These are phyloP conservation scores for Candida incommunis DNA, from an alignment of 805 yeast species.

Conservation along the genomic window DNA sequence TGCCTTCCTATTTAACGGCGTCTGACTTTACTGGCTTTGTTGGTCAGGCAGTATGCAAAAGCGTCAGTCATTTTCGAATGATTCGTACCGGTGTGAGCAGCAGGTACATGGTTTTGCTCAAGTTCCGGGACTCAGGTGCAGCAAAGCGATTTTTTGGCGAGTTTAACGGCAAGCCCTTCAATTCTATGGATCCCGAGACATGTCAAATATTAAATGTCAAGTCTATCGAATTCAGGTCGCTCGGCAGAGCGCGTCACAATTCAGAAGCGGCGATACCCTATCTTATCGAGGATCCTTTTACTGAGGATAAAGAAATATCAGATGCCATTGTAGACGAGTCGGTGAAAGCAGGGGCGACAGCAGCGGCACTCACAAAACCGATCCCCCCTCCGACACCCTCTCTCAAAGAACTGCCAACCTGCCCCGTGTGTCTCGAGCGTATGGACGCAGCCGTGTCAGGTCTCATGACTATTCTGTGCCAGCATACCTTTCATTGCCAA, in stretches of 20 bases:
- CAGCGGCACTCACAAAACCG: constrained; percentile 5
- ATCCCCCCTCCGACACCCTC: constrained; percentile 15
- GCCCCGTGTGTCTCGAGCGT: constrained; percentile 85
- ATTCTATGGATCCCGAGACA: constrained; percentile 76
- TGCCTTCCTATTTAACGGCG: constrained; percentile 78
- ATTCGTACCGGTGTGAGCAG: constrained; percentile 50
- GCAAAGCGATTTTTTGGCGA: constrained; percentile 53
- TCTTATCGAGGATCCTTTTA: constrained; percentile 60
- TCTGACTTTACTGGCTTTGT: constrained; percentile 72
- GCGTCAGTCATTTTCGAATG: constrained; percentile 59
- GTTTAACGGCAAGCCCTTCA: constrained; percentile 63
- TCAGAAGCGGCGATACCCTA: constrained; percentile 41
- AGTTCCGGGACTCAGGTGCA: constrained; percentile 40
- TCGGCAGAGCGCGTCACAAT: constrained; percentile 5
- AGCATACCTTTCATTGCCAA: constrained; percentile 83
- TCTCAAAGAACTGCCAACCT: constrained; percentile 63
- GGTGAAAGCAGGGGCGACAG: constrained; percentile 1
- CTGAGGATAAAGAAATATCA: constrained; percentile 20
- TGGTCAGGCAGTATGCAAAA: constrained; percentile 42
- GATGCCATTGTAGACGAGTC: neutral
- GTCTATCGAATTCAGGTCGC: constrained; percentile 33
- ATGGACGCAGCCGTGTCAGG: constrained; percentile 77
- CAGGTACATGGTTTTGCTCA: constrained; percentile 64
- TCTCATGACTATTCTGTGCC: constrained; percentile 75
- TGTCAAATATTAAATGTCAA: constrained; percentile 68